Conservation (phyloP, 805 yeast species). For the Pichia kluyveri region DNA sequence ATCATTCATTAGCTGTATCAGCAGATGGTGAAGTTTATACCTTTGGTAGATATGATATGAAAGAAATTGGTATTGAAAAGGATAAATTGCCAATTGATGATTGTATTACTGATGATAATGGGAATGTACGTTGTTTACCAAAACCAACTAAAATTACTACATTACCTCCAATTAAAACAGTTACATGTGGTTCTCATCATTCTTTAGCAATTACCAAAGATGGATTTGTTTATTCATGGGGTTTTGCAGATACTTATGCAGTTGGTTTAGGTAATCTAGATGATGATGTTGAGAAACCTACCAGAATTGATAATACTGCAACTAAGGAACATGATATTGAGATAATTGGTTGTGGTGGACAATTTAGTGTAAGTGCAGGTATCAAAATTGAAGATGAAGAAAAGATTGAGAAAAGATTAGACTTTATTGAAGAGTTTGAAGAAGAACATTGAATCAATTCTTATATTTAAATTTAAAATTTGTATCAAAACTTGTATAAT, state of each 20-base stretch:
- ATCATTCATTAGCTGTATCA: constrained; percentile 76
- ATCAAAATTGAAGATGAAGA: constrained; percentile 45
- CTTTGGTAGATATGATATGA: constrained; percentile 92
- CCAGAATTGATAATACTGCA: constrained; percentile 89
- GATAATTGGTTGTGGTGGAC: constrained; percentile 91
- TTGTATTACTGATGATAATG: constrained; percentile 71
- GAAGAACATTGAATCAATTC: constrained; percentile 12
- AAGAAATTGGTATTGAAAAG: constrained; percentile 74
- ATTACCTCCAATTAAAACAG: constrained; percentile 45
- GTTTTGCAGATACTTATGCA: constrained; percentile 95
- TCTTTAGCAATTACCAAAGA: constrained; percentile 76
- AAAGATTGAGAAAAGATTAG: constrained; percentile 40
- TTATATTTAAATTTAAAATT: too few species aligned
- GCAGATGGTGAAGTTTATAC: constrained; percentile 64
- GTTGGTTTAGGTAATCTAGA: constrained; percentile 85
- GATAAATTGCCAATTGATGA: constrained; percentile 56
- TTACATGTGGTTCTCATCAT: constrained; percentile 89
- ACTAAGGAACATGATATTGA: constrained; percentile 68
- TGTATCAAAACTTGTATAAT: background rate
- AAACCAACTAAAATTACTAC: constrained; percentile 61
- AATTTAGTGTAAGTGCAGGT: constrained; percentile 87
- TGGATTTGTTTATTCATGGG: constrained; percentile 92
- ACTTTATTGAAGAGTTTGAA: constrained; percentile 44
- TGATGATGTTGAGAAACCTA: constrained; percentile 79
- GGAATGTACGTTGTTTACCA: constrained; percentile 77